Conservation (phyloP, 1,284 basidiomycete species). For the Melampsora abietis-canadensis region DNA sequence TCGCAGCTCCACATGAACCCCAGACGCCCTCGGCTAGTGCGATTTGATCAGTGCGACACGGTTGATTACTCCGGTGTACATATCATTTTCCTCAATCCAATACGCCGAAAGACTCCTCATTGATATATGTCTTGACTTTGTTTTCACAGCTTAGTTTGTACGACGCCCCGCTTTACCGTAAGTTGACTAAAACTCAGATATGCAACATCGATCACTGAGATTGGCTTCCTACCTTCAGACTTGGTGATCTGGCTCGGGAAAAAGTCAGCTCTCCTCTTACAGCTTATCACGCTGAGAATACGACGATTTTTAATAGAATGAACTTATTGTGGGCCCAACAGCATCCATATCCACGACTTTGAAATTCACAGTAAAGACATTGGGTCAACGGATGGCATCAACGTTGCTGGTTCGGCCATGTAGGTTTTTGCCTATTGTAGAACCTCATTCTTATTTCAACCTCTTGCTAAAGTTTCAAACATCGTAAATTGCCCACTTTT, state of each 20-base stretch:
- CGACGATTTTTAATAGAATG: background rate
- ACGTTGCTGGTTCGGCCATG: constrained; percentile 23
- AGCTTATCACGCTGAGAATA: background rate
- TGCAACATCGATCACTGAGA: background rate
- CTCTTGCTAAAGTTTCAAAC: background rate
- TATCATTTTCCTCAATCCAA: background rate
- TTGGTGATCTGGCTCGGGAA: constrained; percentile 17
- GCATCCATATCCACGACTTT: constrained; percentile 30
- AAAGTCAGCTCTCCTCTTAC: background rate
- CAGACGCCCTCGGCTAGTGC: constrained; percentile 19
- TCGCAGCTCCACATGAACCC: constrained; percentile 9
- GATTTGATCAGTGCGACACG: constrained; percentile 18
- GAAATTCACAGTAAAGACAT: constrained; percentile 19
- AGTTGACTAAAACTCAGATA: background rate
- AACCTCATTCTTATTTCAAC: background rate
- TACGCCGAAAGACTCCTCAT: background rate
- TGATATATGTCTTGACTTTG: background rate
- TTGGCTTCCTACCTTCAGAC: background rate
- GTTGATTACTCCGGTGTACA: constrained; percentile 38
- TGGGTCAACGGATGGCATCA: constrained; percentile 28
- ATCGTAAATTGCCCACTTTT: background rate
- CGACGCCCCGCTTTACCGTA: constrained; percentile 23
- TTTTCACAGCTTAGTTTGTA: constrained; percentile 12
- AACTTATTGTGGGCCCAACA: background rate
- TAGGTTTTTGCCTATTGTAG: background rate